Base-by-base conservation (phyloP, 2,329 filamentous ascomycete species). In the Fusarium sp. region DNA sequence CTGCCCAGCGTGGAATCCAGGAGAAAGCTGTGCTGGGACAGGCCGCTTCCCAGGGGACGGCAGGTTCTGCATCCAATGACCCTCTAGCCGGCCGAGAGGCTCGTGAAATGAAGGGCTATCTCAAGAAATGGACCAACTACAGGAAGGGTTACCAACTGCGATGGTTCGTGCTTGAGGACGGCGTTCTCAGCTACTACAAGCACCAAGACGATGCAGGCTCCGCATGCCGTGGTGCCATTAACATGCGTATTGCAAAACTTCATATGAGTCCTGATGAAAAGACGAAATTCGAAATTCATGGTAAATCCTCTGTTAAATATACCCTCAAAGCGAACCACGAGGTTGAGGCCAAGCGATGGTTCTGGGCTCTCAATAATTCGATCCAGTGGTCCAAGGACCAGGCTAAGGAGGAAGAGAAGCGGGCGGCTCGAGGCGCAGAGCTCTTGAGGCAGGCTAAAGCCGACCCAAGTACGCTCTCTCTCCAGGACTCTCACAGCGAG, bases 41-140 rank as follows among this genome's bases (percentile, higher is more conserved):
- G 70, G 86, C 85, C 25, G 86, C 88, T 13, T 87, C 88, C 1
- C 88, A 92, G 68, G 86, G 86, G 10, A 83, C 84, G 5, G 83
- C 86, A 13, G 80, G 86, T 18, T 85, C 89, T 31, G 82, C 84
- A 4, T 85, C 90, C 20, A 85, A 87, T 14, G 88, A 93, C 72
- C 85, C 89, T 25, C 81, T 91, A 65, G 93, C 92, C 31, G 92
- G 93, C 20, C 94, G 95, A 74, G 96, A 99, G 79, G 93, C 93
- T 22, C 89, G 95, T 52, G 95, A 98, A 82, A 98, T 99, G 93
- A 98, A 97, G 84, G 96, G 96, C 11, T 99, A 98, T 80, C 86
- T 99, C 62, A 98, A 98, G 84, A 99, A 99, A 81, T 99, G 96
- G 96, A 99, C 96, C 52, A 99, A 99, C 80, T 99, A 99, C 80